Evolutionary conservation across 495 filamentous ascomycete genomes (phyloP).

Genomic region (Penicillium pancosmium): DNA sequence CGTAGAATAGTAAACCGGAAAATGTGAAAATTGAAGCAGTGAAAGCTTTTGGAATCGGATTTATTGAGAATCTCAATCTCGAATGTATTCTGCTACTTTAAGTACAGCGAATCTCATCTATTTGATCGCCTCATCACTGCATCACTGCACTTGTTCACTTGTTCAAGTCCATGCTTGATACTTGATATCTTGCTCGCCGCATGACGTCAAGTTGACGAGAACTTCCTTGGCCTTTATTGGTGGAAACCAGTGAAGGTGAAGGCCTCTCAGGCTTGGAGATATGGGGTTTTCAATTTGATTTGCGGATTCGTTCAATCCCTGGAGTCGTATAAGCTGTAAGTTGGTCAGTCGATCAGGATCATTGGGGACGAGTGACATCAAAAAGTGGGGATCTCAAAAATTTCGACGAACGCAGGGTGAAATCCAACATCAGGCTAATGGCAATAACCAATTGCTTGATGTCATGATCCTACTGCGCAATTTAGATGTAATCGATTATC

Average conservation of each 20-base stretch:
- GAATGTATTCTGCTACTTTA: not conserved
- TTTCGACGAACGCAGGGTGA: not conserved
- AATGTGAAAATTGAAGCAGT: not conserved
- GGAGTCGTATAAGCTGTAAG: not conserved
- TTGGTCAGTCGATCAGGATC: not conserved
- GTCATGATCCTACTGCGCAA: not conserved
- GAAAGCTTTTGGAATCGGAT: too few relatives aligned
- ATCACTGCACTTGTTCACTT: not conserved
- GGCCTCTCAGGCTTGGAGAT: not conserved
- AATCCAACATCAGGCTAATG: not conserved
- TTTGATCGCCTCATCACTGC: not conserved
- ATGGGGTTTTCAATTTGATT: not conserved
- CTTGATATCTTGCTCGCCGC: not conserved
- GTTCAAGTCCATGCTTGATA: not conserved
- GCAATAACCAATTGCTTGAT: too few relatives aligned
- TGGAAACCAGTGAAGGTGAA: not conserved
- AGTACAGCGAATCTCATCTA: not conserved
- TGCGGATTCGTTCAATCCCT: not conserved
- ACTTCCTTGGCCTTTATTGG: not conserved
- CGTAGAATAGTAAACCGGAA: not conserved
- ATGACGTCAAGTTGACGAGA: constrained; percentile 2
- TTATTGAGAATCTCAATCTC: too few relatives aligned
- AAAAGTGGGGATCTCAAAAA: not conserved
- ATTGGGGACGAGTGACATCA: constrained; percentile 11
- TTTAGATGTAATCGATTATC: not conserved